Evolutionary conservation across 1,284 basidiomycete species (phyloP), one percentile per base, ranked within the genome.

Genomic region (Taiwanofungus camphoratus): DNA sequence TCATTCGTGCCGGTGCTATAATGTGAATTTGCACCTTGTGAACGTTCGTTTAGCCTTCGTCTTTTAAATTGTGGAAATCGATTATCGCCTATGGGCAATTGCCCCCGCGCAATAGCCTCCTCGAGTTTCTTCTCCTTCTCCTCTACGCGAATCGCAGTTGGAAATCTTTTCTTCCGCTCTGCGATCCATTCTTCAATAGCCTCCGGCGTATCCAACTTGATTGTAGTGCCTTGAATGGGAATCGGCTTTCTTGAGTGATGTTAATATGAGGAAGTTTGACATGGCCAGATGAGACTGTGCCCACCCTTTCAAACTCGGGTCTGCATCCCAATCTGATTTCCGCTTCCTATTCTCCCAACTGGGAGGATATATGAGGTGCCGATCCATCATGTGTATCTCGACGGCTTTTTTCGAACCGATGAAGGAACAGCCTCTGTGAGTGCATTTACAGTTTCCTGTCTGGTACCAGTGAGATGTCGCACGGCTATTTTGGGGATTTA

Each of bases 371-470:
- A 93, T 82, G 38, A 94, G 68, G 63, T 94, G 92, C 16, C 91
- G 71, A 59, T 95, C 92, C 79, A 92, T 92, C 76, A 85, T 88
- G 60, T 95, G 92, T 16, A 75, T 72, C 59, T 90, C 82, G 4
- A 94, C 78, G 21, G 79, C 70, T 56, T 87, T 87, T 30, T 71
- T 69, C 5, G 87, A 81, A 19, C 89, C 91, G 21, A 71, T 70
- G 57, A 91, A 96, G 6, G 63, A 59, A 61, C 92, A 95, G 12
- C 76, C 76, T 27, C 70, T 70, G 48, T 84, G 70, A 1, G 74
- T 74, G 63, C 92, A 95, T 43, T 71, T 71, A 49, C 52, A 57
- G 46, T 69, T 70, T 4, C 87, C 87, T 31, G 77, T 59, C 43
- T 78, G 77, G 56, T 82, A 81, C 80, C 81, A 84, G 15, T 65